Base-by-base conservation (phyloP, 331 rosid genomes). In the Acacia pycnantha region DNA sequence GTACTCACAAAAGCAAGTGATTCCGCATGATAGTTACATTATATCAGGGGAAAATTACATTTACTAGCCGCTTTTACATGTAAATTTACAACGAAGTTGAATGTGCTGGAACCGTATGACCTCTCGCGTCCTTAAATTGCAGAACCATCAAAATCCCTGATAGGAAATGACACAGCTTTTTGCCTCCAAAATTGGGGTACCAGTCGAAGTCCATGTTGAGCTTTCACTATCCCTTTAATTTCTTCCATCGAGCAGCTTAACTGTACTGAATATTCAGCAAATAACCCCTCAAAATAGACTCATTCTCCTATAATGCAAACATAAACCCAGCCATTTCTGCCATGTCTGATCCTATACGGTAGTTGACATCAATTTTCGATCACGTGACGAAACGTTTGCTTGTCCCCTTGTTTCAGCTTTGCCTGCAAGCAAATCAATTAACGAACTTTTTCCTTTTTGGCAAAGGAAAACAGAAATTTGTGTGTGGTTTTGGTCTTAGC, bases 341-440 rank as follows among this genome's bases (percentile, higher is more conserved):
- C 46, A 19, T 24, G 61, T 46, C 56, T 47, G 81, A 43, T 78
- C 78, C 76, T 84, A 87, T 56, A 27, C 16, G 31, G 83, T 35
- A 46, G 82, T 15, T 24, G 77, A 53, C 10, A 72, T 73, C 83
- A 85, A 74, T 82, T 90, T 92, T 84, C 70, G 76, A 75, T 80
- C 80, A 44, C 78, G 76, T 5, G 94, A 85, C 8, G 86, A 74
- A 77, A 46, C 83, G 83, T 82, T 86, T 7, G 65, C 81, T 83
- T 86, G 89, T 54, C 82, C 53, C 73, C 77, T 80, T 48, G 85
- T 79, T 35, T 26, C 85, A 41, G 85, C 65, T 85, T 85, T 92
- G 15, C 90, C 94, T 90, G 91, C 40, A 31, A 79, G 72, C 69
- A 85, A 85, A 77, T 75, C 56, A 64, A 82, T 11, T 2, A 48